Evolutionary conservation across 2,329 filamentous ascomycete species (phyloP).

Genomic region (Paradendryphiella salina): DNA sequence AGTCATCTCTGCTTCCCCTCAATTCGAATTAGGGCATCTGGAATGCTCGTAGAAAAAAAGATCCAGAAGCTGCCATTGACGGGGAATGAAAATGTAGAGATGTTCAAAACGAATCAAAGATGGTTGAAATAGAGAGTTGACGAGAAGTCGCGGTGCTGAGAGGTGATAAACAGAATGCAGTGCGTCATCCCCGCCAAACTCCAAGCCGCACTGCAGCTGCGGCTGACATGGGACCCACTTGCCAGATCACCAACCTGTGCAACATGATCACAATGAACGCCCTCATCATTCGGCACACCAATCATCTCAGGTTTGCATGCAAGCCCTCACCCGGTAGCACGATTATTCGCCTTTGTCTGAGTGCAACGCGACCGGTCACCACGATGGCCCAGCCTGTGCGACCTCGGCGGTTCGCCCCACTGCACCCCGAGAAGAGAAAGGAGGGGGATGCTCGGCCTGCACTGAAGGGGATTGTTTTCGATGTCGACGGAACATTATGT

Average conservation of each 20-base stretch:
- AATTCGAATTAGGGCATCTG: no score
- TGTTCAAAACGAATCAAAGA: no score
- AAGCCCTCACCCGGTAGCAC: neutral
- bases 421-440: slow-evolving; percentile 43
- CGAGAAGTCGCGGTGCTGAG: no score
- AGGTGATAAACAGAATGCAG: neutral
- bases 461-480: slow-evolving; percentile 72
- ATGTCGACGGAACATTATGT: slow-evolving; percentile 96
- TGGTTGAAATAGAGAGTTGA: no score
- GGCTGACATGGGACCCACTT: slow-evolving; percentile 12
- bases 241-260: slow-evolving; percentile 1
- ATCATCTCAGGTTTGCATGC: neutral
- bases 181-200: slow-evolving; percentile 5
- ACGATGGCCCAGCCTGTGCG: slow-evolving; percentile 26
- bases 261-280: slow-evolving; percentile 13
- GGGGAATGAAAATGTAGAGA: no score
- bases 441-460: slow-evolving; percentile 46
- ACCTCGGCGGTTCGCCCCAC: slow-evolving; percentile 56
- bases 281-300: slow-evolving; percentile 1
- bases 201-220: neutral
- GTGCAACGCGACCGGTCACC: slow-evolving; percentile 6
- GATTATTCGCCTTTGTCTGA: neutral
- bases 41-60: no score
- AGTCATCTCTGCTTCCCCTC: no score
- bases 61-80: no score